These are phyloP conservation scores for Skeletonema menzelii DNA, from an alignment of 108 stramenopile genomes.

Conservation along the genomic window DNA sequence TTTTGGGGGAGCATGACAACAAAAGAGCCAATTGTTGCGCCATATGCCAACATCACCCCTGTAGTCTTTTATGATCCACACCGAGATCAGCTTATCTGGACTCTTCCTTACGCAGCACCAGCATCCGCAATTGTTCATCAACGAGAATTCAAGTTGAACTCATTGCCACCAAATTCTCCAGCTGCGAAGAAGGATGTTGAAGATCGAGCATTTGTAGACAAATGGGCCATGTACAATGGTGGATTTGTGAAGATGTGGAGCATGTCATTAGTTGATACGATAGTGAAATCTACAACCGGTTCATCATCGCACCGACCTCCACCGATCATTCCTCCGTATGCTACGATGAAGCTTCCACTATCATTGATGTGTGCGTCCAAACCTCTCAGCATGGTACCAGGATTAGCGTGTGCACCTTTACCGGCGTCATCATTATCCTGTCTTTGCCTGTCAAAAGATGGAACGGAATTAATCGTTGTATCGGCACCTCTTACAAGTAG, in stretches of 20 bases:
- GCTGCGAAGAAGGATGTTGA: conserved; percentile 20
- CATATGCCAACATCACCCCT: conserved; percentile 29
- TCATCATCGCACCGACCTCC: conserved; percentile 31
- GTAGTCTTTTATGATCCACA: conserved; percentile 58
- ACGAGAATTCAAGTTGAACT: conserved; percentile 22
- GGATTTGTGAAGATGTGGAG: conserved; percentile 47
- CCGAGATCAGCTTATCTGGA: conserved; percentile 69
- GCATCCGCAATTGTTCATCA: conserved; percentile 30
- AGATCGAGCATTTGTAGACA: conserved; percentile 15
- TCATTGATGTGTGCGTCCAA: conserved; percentile 11
- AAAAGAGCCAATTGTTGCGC: conserved; percentile 34
- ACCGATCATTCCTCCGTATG: conserved; percentile 39
- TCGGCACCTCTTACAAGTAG: conserved; percentile 33
- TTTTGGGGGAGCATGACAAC: conserved; percentile 13
- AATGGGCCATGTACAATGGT: conserved; percentile 37
- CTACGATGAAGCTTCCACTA: conserved; percentile 36
- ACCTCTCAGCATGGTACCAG: conserved; percentile 18
- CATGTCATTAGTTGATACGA: conserved; percentile 18
- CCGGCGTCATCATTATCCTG: conserved; percentile 28
- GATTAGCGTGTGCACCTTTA: conserved; percentile 13
- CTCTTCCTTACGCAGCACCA: conserved; percentile 44
- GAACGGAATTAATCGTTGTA: conserved; percentile 27
- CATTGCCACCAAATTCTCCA: conserved; percentile 9
- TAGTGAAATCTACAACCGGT: background rate
- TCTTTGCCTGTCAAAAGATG: conserved; percentile 32